These are phyloP conservation scores for Urtica urens DNA, from an alignment of 306 rosid genomes.

Conservation along the genomic window DNA sequence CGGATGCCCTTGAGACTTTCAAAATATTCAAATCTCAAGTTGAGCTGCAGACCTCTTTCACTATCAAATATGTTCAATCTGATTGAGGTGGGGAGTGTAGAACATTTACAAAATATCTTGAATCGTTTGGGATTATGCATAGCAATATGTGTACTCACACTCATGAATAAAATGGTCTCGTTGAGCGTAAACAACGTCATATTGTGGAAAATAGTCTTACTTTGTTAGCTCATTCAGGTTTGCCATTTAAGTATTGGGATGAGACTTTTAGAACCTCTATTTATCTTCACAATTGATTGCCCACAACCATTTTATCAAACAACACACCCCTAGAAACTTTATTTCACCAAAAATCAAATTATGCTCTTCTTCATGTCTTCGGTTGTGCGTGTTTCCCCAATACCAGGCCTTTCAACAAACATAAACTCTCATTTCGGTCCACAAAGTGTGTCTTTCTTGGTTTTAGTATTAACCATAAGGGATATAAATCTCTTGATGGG, in stretches of 20 bases:
- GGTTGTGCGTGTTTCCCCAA: no score
- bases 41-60: no score
- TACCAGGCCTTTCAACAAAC: no score
- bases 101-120: background rate
- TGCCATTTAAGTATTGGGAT: no score
- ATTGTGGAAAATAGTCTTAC: background rate
- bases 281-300: background rate
- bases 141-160: background rate
- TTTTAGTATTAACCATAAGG: no score
- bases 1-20: background rate
- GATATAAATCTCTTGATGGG: background rate
- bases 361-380: background rate
- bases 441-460: background rate
- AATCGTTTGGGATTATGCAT: background rate
- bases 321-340: background rate
- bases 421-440: background rate
- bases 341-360: background rate
- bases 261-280: background rate
- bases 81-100: background rate
- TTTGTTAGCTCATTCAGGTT: background rate
- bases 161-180: no score
- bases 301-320: background rate
- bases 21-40: background rate
- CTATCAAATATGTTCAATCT: background rate
- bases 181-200: background rate